Evolutionary conservation across 2,329 filamentous ascomycete species (phyloP), one percentile per base, ranked within the genome.

Genomic region (Colletotrichum tofieldiae): DNA sequence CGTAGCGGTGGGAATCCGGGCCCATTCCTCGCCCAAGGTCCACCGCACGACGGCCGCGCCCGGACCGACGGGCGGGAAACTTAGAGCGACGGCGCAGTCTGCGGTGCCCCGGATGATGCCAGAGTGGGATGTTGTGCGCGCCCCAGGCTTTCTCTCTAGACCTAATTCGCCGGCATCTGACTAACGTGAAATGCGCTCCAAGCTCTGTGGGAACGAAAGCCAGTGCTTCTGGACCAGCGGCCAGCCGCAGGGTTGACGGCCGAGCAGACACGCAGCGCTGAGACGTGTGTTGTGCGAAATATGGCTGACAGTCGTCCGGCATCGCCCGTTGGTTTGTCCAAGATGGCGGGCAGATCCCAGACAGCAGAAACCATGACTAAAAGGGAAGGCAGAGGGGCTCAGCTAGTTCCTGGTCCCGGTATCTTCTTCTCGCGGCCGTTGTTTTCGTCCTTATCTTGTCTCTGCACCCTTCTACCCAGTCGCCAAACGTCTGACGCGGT

Each of bases 371-470:
- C 16, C 63, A 39, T 23, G 37, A 41, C 47, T 32, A 20, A 35
- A 52, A 39, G 16, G 62, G 26, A 52, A 65, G 26, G 43, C 39
- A 20, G 51, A 32, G 29, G 43, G 63, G 16, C 9, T 35, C 2
- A 11, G 39, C 18, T 12, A 18, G 12, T n/a, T 39, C 43, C 64
- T 56, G 49, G 56, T 11, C 49, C 51, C 39, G 41, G 7, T 43
- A 39, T 56, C 52, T 69, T 26, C 41, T 41, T 43, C 41, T 41
- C 37, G 29, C 51, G 29, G 29, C 43, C 32, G 32, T 62, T 66
- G 56, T 63, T 62, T 39, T 47, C 58, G 58, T 29, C 26, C 37
- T 71, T 68, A 37, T 58, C 68, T 68, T 62, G 66, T 56, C 64
- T 43, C 41, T 67, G 20, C 26, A 12, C 35, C 54, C 55, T 47